Evolutionary conservation across 2,329 filamentous ascomycete genomes (phyloP).

Genomic region (Diaporthe ampelina): DNA sequence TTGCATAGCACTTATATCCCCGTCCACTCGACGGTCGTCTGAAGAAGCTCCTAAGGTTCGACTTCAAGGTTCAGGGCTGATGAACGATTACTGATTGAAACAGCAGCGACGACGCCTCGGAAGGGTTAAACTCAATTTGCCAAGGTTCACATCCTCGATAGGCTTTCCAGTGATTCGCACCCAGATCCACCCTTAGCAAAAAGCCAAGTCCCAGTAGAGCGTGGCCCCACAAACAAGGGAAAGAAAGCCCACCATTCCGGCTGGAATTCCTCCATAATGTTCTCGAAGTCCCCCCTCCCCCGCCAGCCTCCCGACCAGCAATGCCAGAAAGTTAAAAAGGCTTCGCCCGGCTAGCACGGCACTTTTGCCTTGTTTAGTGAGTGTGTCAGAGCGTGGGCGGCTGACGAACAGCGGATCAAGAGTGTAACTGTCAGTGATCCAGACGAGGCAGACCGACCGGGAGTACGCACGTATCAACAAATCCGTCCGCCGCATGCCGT

Average conservation of each 20-base stretch:
- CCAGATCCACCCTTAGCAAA: background rate
- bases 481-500: too few species aligned
- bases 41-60: slow-evolving; percentile 26
- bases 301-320: background rate
- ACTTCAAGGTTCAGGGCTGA: slow-evolving; percentile 22
- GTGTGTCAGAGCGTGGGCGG: slow-evolving; percentile 3
- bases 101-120: background rate
- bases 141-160: slow-evolving; percentile 19
- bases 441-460: slow-evolving; percentile 4
- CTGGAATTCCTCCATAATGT: too few species aligned
- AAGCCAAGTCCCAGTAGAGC: slow-evolving; percentile 3
- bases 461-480: background rate
- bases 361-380: background rate
- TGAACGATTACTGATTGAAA: background rate
- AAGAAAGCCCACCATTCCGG: background rate
- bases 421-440: background rate
- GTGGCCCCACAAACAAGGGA: background rate
- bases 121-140: slow-evolving; percentile 11
- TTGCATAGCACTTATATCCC: background rate
- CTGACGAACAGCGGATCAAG: too few species aligned
- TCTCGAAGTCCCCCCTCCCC: too few species aligned
- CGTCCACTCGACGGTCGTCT: slow-evolving; percentile 1
- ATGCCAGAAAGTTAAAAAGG: background rate
- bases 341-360: slow-evolving; percentile 16
- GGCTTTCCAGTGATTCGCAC: slow-evolving; percentile 4